A percentile compares a stretch with the other conserved stretches of the same genome.
Evolutionary conservation across 139 green algal species (phyloP).

Genomic region (Chlorella sp.): DNA sequence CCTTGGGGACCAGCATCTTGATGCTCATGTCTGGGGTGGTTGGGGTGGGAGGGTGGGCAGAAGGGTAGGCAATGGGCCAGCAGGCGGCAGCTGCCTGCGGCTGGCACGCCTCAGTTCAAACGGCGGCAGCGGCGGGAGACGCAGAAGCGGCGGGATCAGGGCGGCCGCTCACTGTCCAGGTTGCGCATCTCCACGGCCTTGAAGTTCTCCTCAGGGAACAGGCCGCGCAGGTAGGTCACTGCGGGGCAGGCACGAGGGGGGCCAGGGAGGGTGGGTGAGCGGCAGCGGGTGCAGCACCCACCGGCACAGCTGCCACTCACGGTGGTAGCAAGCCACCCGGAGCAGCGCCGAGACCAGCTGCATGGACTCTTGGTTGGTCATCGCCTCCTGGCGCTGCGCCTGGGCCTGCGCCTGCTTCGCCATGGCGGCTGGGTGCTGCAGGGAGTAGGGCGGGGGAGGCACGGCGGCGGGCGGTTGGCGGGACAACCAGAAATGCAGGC

Average conservation of each 20-base stretch:
- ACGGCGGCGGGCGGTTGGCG: no score
- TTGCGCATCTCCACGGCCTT: slow-evolving; percentile 62
- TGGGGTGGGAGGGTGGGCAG: not conserved
- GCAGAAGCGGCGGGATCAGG: not conserved
- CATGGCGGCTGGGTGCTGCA: no score
- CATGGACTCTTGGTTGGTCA: not conserved
- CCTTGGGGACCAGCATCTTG: slow-evolving; percentile 57
- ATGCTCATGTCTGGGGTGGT: slow-evolving; percentile 67
- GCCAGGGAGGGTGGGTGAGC: not conserved
- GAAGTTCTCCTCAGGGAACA: slow-evolving; percentile 74
- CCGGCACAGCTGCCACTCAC: not conserved
- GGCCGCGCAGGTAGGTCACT: slow-evolving; percentile 72
- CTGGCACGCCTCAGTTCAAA: not conserved
- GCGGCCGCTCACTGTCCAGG: slow-evolving; percentile 60
- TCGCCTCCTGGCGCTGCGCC: not conserved
- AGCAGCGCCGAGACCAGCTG: slow-evolving; percentile 19
- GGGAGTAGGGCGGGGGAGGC: no score
- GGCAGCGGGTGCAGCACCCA: not conserved
- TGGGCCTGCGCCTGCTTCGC: slow-evolving; percentile 3
- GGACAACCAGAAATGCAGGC: no score
- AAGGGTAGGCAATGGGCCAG: no score
- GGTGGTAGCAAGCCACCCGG: slow-evolving; percentile 17
- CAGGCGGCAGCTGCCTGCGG: not conserved
- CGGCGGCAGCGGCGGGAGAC: not conserved
- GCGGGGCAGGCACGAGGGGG: slow-evolving; percentile 46